Evolutionary conservation across 768 basidiomycete species (phyloP), one percentile per base, ranked within the genome.

Genomic region (Serendipita indica): DNA sequence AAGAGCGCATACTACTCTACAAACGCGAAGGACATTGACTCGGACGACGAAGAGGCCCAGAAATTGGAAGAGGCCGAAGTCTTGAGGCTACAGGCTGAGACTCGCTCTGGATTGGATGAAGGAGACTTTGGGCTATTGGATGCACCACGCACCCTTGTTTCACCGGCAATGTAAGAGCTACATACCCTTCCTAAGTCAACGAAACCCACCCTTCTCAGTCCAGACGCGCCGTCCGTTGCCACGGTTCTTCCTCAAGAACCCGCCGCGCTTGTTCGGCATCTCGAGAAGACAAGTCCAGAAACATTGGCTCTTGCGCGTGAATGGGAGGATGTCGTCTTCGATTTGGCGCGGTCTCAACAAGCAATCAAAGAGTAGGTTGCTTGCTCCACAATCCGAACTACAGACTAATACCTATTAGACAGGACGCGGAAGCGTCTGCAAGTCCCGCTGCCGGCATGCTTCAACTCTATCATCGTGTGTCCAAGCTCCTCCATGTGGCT

Each of bases 31-130:
- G 57, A 61, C 3, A 61, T 63, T 34, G 88, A 88, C 57, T 84
- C 84, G 34, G 87, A 88, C 64, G 85, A 93, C 62, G 92, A 94
- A 65, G 92, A 94, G 69, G 86, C 82, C 33, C 79, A 87, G 65
- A 84, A 86, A 63, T 71, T 94, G 54, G 91, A 97, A 66, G 89
- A 89, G 67, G 82, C 85, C 67, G 92, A 97, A 69, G 88, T 86
- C 4, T 81, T 71, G 64, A 74, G 89, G 60, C 70, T 94, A 43
- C 93, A 94, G 68, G 69, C 72, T 34, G 91, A 88, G 71, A 74
- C 79, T 22, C 76, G 84, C 32, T 84, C 88, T 63, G 77, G 70
- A 10, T 76, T 94, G 75, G 70, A 64, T 6, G 86, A 89, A 41
- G 82, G 79, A 14, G 92, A 97, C 69, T 96, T 89, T 66, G 92